Evolutionary conservation across 352 stramenopile genomes (phyloP).

Genomic region (Plasmopara muralis): DNA sequence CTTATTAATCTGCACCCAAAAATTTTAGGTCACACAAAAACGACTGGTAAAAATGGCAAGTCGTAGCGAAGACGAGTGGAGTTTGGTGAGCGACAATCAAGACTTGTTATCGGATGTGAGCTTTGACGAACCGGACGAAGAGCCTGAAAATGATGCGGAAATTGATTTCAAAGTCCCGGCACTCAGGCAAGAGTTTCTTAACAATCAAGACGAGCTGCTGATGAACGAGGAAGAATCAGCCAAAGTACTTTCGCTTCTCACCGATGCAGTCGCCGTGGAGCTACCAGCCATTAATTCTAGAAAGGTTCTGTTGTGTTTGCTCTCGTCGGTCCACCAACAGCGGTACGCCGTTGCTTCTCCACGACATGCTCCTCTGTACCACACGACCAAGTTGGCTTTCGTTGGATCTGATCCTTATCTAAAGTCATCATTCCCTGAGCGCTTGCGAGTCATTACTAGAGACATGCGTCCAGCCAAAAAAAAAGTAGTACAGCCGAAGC

Average conservation of each 20-base stretch:
- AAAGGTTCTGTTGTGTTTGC: slow-evolving; percentile 29
- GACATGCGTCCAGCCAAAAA: not conserved
- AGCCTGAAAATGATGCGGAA: slow-evolving; percentile 24
- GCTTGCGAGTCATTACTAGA: slow-evolving; percentile 23
- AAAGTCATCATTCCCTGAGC: slow-evolving; percentile 15
- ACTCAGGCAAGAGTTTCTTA: not conserved
- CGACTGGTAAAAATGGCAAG: slow-evolving; percentile 7
- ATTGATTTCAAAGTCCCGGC: slow-evolving; percentile 12
- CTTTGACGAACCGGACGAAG: slow-evolving; percentile 25
- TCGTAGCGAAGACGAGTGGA: slow-evolving; percentile 51
- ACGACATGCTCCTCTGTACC: slow-evolving; percentile 1
- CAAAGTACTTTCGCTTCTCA: slow-evolving; percentile 24
- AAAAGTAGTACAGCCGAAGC: slow-evolving; percentile 10
- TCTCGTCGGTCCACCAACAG: slow-evolving; percentile 30
- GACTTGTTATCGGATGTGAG: slow-evolving; percentile 19
- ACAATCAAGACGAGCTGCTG: not conserved
- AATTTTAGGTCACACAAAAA: slow-evolving; percentile 1
- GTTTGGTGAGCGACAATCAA: slow-evolving; percentile 40
- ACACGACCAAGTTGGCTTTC: slow-evolving; percentile 28
- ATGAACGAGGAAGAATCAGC: slow-evolving; percentile 6
- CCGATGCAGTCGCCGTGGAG: slow-evolving; percentile 9
- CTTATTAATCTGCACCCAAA: slow-evolving; percentile 10
- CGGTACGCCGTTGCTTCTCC: slow-evolving; percentile 4
- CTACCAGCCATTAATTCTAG: slow-evolving; percentile 16
- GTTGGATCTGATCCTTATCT: not conserved